Evolutionary conservation across 2,329 filamentous ascomycete genomes (phyloP).

Genomic region (Epichloe amarillans): DNA sequence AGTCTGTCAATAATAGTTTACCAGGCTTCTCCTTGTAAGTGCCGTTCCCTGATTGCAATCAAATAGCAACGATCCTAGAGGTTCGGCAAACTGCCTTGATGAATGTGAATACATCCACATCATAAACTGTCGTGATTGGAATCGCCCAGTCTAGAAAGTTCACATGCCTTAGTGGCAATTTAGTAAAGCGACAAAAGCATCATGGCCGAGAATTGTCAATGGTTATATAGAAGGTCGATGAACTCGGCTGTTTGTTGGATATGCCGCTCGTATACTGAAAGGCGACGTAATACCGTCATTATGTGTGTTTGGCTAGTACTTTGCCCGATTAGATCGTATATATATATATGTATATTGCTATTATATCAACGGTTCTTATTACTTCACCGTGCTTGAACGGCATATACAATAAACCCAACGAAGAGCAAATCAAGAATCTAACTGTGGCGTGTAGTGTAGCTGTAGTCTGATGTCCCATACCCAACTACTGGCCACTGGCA

Average conservation of each 20-base stretch:
- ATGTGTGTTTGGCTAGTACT: neutral
- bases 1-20: neutral
- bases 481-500: neutral
- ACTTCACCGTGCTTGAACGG: neutral
- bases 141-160: neutral
- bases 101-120: neutral
- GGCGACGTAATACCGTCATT: too few relatives aligned
- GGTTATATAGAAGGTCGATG: neutral
- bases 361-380: neutral
- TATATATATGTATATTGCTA: neutral
- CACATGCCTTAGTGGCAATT: neutral
- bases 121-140: neutral
- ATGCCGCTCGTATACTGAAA: neutral
- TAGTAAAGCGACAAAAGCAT: neutral
- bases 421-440: neutral
- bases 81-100: neutral
- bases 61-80: too few relatives aligned
- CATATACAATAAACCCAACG: neutral
- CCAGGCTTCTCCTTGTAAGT: neutral
- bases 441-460: neutral
- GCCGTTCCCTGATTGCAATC: neutral
- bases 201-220: neutral
- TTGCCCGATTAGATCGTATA: neutral
- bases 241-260: neutral
- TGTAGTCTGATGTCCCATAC: neutral